Evolutionary conservation across 1,284 basidiomycete genomes (phyloP).

Genomic region (Coniferiporia sulphurascens): DNA sequence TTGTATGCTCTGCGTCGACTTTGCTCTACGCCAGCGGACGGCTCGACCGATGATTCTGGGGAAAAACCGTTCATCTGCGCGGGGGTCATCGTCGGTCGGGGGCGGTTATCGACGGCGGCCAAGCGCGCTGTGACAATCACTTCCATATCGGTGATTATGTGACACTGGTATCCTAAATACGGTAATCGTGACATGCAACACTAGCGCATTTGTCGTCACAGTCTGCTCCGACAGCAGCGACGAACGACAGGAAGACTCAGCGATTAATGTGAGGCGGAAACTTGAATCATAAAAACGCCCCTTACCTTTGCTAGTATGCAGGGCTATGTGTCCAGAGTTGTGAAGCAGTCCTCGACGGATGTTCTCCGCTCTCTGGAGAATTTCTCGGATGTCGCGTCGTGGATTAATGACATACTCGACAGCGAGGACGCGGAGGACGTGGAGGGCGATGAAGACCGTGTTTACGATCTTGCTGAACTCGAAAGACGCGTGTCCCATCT

Average conservation of each 20-base stretch:
- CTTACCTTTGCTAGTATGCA: slow-evolving; percentile 11
- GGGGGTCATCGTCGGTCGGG: not conserved
- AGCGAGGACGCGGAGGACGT: slow-evolving; percentile 28
- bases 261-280: too few species aligned
- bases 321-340: not conserved
- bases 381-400: slow-evolving; percentile 25
- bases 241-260: too few species aligned
- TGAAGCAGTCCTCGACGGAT: not conserved
- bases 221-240: too few species aligned
- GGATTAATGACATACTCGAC: slow-evolving; percentile 28
- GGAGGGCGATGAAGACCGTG: slow-evolving; percentile 35
- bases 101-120: slow-evolving; percentile 11
- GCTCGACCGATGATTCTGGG: slow-evolving; percentile 16
- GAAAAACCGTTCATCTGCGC: slow-evolving; percentile 10
- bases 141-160: not conserved
- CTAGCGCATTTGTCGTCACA: too few species aligned
- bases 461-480: slow-evolving; percentile 53
- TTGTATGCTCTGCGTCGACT: slow-evolving; percentile 18
- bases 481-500: slow-evolving; percentile 72
- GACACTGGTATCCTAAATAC: too few species aligned
- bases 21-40: slow-evolving; percentile 1
- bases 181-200: too few species aligned
- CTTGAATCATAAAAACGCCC: too few species aligned
- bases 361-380: slow-evolving; percentile 35
- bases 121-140: not conserved